Evolutionary conservation across 495 filamentous ascomycete species (phyloP).

Genomic region (Neurospora hispaniola): DNA sequence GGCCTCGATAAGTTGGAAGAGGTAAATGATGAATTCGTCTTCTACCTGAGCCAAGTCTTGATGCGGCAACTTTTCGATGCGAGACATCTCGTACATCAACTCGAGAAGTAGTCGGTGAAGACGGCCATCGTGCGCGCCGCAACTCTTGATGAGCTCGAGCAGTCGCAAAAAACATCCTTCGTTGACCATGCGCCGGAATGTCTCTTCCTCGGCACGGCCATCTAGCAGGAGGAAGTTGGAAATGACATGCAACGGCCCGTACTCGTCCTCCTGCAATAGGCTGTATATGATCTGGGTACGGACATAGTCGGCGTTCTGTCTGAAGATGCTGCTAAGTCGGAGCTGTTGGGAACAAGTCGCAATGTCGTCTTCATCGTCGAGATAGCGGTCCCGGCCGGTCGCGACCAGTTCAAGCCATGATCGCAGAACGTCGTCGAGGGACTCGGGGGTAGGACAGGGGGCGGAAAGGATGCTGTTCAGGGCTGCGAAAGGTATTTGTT

Average conservation of each 20-base stretch:
- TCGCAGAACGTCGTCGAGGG: conserved; percentile 79
- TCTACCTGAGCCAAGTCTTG: conserved; percentile 75
- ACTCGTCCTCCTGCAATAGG: conserved; percentile 82
- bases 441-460: conserved; percentile 58
- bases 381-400: conserved; percentile 69
- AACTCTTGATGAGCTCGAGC: conserved; percentile 65
- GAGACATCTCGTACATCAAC: conserved; percentile 92
- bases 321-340: conserved; percentile 64
- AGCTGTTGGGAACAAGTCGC: conserved; percentile 76
- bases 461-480: conserved; percentile 69
- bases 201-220: conserved; percentile 65
- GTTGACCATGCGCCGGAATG: conserved; percentile 76
- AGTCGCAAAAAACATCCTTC: conserved; percentile 77
- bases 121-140: conserved; percentile 50
- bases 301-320: conserved; percentile 69
- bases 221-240: conserved; percentile 85
- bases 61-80: conserved; percentile 69
- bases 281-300: conserved; percentile 88
- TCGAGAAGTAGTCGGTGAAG: conserved; percentile 78
- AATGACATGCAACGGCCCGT: conserved; percentile 66
- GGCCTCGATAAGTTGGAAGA: conserved; percentile 83
- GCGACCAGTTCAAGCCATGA: conserved; percentile 72
- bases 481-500: conserved; percentile 38
- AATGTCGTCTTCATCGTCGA: conserved; percentile 76
- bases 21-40: conserved; percentile 71